Conservation (phyloP, 2,329 filamentous ascomycete genomes). For the Penicillium brasilianum region DNA sequence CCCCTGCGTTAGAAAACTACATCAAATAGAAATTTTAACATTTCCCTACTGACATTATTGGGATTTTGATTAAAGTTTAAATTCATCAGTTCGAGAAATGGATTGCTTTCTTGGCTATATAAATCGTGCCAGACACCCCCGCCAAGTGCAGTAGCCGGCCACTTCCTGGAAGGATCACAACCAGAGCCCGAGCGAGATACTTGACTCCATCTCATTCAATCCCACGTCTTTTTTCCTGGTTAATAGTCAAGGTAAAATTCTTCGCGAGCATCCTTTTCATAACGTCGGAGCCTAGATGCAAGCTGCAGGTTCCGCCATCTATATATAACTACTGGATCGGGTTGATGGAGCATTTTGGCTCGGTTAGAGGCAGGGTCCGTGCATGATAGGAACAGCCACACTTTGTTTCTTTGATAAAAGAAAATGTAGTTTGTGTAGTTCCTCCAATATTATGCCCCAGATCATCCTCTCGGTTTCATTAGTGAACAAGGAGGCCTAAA, state of each 20-base stretch:
- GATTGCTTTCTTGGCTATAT: no score
- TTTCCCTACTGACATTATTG: no score
- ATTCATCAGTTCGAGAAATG: no score
- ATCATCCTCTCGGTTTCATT: conserved; percentile 2
- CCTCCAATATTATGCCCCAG: neutral
- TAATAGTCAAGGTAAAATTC: neutral
- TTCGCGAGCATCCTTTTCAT: neutral
- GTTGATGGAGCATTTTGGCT: neutral
- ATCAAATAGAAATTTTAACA: no score
- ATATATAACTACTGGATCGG: conserved; percentile 11
- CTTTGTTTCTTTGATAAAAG: neutral
- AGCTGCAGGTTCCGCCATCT: conserved; percentile 1
- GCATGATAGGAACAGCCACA: neutral
- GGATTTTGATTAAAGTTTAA: no score
- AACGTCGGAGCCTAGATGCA: conserved; percentile 20
- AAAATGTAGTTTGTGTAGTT: neutral
- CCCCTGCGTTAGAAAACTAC: neutral
- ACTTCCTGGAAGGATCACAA: no score
- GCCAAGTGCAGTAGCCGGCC: no score
- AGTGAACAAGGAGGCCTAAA: conserved; percentile 12
- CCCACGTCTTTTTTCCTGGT: neutral
- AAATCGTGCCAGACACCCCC: no score
- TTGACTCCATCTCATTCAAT: neutral
- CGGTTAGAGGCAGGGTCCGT: conserved; percentile 7
- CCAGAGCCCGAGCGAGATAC: neutral